A percentile compares a stretch with the other conserved stretches of the same genome.
Conservation (phyloP, 345 rosid species). For the Eucalyptus microcorys region DNA sequence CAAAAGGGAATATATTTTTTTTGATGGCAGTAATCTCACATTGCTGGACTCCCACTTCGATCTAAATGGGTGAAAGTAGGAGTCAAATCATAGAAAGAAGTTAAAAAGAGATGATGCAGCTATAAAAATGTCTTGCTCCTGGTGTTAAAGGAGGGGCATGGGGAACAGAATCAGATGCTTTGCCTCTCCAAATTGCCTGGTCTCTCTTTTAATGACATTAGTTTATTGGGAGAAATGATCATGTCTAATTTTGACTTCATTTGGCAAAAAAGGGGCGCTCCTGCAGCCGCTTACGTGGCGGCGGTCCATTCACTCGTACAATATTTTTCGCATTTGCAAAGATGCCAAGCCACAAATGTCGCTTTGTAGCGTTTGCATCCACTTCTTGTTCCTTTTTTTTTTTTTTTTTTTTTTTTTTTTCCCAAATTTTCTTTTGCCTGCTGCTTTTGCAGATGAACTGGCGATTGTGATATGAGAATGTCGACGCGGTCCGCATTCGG, state of each 20-base stretch:
- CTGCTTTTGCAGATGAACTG: not conserved
- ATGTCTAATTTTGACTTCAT: not conserved
- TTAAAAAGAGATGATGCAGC: not conserved
- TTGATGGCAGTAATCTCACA: not conserved
- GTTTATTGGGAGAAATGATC: not conserved
- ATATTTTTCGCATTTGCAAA: not conserved
- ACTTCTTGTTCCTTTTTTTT: not conserved
- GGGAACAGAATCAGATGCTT: conserved; percentile 25
- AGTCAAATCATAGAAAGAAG: not conserved
- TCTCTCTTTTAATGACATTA: conserved; percentile 21
- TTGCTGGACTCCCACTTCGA: not conserved
- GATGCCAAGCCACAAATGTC: not conserved
- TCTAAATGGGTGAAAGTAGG: not conserved
- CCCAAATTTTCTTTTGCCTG: not conserved
- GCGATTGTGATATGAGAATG: not conserved
- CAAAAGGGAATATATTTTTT: not conserved
- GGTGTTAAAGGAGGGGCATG: not conserved
- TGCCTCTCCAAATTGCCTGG: conserved; percentile 21
- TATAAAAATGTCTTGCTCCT: not conserved
- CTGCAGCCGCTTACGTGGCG: not conserved
- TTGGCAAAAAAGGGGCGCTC: not conserved
- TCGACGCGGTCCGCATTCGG: not conserved
- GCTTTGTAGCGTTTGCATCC: not conserved
- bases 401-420: accelerated
- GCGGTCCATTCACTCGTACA: not conserved